These are phyloP conservation scores for Microsporum ferrugineum DNA, from an alignment of 2,329 filamentous ascomycete species.

Conservation along the genomic window DNA sequence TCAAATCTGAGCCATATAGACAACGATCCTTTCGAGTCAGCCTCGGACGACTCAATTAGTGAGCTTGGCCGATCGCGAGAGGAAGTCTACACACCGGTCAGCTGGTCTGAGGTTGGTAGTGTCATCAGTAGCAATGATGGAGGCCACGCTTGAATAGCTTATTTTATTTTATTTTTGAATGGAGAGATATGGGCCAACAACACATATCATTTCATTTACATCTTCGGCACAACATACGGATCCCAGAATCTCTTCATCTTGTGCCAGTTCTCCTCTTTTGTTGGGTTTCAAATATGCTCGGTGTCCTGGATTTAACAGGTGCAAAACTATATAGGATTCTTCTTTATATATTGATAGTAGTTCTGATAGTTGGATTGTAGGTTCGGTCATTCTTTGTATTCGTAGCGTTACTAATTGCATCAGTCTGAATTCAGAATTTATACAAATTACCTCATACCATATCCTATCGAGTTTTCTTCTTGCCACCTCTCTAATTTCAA, in stretches of 20 bases:
- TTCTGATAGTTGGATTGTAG: not conserved
- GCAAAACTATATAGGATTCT: not conserved
- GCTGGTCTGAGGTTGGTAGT: slow-evolving; percentile 37
- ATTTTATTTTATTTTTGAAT: not conserved
- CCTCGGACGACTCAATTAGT: slow-evolving; percentile 31
- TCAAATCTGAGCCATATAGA: slow-evolving; percentile 31
- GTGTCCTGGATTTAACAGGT: not conserved
- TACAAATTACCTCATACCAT: not conserved
- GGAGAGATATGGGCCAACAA: not conserved
- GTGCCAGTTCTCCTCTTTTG: not conserved
- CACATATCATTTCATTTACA: not conserved
- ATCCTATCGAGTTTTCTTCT: not conserved
- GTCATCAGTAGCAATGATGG: slow-evolving; percentile 33
- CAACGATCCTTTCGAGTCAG: slow-evolving; percentile 18
- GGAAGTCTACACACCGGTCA: slow-evolving; percentile 29
- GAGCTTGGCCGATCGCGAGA: slow-evolving; percentile 25
- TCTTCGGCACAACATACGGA: not conserved
- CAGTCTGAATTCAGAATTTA: not conserved
- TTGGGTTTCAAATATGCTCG: not conserved
- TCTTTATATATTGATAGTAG: not conserved
- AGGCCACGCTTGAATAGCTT: slow-evolving; percentile 11
- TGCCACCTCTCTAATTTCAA: not conserved
- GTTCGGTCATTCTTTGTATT: not conserved
- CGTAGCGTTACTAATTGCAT: not conserved
- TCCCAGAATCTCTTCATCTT: not conserved